Evolutionary conservation across 331 rosid species (phyloP).

Genomic region (Pyrus hybrid): DNA sequence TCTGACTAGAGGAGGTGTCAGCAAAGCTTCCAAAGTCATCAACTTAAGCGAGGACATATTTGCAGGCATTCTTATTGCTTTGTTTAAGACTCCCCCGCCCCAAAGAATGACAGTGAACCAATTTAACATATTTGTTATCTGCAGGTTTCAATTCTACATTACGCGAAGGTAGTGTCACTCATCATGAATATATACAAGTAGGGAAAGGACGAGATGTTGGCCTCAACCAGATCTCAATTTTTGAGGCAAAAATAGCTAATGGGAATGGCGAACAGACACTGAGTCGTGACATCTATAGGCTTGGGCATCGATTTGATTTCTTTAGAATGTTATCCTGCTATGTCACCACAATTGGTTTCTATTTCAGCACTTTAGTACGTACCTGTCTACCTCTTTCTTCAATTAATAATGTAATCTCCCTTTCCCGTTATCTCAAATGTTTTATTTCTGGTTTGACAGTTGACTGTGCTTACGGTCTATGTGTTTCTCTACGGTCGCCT

Average conservation of each 20-base stretch:
- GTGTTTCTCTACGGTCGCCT: constrained; percentile 90
- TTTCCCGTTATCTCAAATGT: background rate
- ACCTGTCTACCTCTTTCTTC: background rate
- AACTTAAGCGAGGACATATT: constrained; percentile 98
- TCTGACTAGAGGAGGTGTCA: constrained; percentile 95
- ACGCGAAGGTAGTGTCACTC: constrained; percentile 92
- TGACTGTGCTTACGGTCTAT: constrained; percentile 85
- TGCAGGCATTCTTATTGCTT: constrained; percentile 50
- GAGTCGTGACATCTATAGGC: constrained; percentile 92
- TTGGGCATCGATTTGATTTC: constrained; percentile 94
- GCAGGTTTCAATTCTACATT: constrained; percentile 90
- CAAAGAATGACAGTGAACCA: background rate
- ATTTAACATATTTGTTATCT: constrained; percentile 1
- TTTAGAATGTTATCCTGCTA: constrained; percentile 90
- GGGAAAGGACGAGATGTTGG: constrained; percentile 99
- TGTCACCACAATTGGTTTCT: constrained; percentile 87
- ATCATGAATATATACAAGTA: constrained; percentile 96
- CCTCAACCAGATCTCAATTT: constrained; percentile 94
- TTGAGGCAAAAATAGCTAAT: constrained; percentile 94
- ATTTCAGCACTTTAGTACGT: constrained; percentile 87
- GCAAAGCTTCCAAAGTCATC: constrained; percentile 93
- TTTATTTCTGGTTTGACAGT: constrained; percentile 45
- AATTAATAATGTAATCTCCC: constrained; percentile 4
- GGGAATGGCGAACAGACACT: constrained; percentile 95
- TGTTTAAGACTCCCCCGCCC: background rate